A percentile compares a stretch with the other conserved stretches of the same genome.
Evolutionary conservation across 2,329 filamentous ascomycete species (phyloP).

Genomic region (Boeremia exigua): DNA sequence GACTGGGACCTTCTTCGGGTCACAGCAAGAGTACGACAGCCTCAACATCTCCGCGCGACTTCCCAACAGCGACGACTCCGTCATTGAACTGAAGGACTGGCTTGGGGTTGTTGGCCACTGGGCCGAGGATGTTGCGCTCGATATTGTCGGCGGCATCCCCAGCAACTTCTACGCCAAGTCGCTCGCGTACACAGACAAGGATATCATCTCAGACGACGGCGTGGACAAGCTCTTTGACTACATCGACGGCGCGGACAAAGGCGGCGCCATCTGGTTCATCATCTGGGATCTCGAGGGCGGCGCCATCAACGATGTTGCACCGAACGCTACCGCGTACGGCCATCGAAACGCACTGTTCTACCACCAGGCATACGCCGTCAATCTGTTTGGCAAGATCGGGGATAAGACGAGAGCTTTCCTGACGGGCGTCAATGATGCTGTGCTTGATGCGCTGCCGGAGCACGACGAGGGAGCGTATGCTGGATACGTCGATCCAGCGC

Average conservation of each 20-base stretch:
- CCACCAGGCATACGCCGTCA: constrained; percentile 47
- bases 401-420: constrained; percentile 49
- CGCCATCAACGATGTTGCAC: constrained; percentile 39
- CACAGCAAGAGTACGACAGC: constrained; percentile 39
- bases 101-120: constrained; percentile 43
- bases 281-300: constrained; percentile 47
- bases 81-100: constrained; percentile 41
- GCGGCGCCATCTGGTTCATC: constrained; percentile 42
- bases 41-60: constrained; percentile 41
- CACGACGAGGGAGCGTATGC: constrained; percentile 56
- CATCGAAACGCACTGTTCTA: constrained; percentile 45
- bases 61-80: constrained; percentile 27
- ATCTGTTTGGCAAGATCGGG: constrained; percentile 39
- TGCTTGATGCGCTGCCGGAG: constrained; percentile 38
- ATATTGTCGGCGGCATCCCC: constrained; percentile 37
- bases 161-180: constrained; percentile 47
- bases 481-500: constrained; percentile 59
- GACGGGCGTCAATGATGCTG: constrained; percentile 49
- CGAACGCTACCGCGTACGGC: constrained; percentile 41
- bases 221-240: constrained; percentile 44
- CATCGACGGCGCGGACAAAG: constrained; percentile 40
- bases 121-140: constrained; percentile 40
- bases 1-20: constrained; percentile 45
- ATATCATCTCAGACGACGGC: constrained; percentile 36
- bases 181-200: constrained; percentile 40